Conservation (phyloP, 768 basidiomycete genomes). For the Macrocybe gigantea region DNA sequence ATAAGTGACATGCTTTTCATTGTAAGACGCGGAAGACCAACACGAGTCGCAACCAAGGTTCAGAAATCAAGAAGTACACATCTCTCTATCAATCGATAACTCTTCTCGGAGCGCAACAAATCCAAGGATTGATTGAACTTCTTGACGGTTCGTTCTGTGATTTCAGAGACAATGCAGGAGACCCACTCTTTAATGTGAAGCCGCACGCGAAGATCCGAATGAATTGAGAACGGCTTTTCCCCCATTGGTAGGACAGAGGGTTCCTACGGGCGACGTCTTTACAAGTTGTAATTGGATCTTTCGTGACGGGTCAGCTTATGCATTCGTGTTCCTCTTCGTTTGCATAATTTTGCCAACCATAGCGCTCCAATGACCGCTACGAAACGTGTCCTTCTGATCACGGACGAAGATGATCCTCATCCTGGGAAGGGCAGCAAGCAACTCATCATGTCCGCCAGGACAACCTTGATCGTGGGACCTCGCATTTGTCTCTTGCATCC, state of each 20-base stretch:
- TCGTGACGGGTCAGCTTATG: slow-evolving; percentile 66
- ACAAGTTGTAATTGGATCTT: slow-evolving; percentile 87
- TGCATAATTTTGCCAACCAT: background rate
- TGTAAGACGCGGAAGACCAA: slow-evolving; percentile 37
- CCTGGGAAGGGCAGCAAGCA: slow-evolving; percentile 49
- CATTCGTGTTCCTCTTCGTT: background rate
- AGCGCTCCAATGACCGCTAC: slow-evolving; percentile 85
- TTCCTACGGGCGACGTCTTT: slow-evolving; percentile 86
- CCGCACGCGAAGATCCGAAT: slow-evolving; percentile 56
- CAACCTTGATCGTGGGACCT: slow-evolving; percentile 56
- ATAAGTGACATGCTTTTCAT: slow-evolving; percentile 1
- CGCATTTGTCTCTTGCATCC: background rate
- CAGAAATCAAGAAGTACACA: slow-evolving; percentile 66
- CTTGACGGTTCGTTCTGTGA: slow-evolving; percentile 56
- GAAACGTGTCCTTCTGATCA: slow-evolving; percentile 92
- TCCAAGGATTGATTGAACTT: slow-evolving; percentile 72
- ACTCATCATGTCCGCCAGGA: slow-evolving; percentile 62
- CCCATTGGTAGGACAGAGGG: slow-evolving; percentile 49
- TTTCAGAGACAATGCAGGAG: background rate
- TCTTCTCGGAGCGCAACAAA: slow-evolving; percentile 73
- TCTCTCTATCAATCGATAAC: slow-evolving; percentile 73
- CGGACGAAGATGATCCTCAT: slow-evolving; percentile 81
- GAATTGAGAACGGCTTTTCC: slow-evolving; percentile 57
- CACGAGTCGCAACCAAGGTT: slow-evolving; percentile 30
- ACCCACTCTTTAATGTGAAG: slow-evolving; percentile 27